Conservation (phyloP, 306 rosid genomes). For the Cicer bijugum region DNA sequence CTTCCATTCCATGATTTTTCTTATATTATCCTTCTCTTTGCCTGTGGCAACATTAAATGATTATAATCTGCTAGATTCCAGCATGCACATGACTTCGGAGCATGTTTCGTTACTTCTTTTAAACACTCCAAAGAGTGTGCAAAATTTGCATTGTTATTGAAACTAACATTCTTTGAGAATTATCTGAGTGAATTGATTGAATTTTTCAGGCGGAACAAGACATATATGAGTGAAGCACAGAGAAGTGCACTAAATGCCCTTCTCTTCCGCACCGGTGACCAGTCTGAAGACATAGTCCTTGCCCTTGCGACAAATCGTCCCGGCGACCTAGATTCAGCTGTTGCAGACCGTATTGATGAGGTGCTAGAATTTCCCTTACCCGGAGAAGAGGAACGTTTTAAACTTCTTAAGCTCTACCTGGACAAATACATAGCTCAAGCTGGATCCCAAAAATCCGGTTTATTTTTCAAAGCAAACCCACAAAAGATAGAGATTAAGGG, state of each 20-base stretch:
- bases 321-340: constrained; percentile 97
- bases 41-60: constrained; percentile 1
- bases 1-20: constrained; percentile 19
- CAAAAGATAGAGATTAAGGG: constrained; percentile 86
- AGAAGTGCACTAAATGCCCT: constrained; percentile 98
- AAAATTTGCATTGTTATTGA: neutral
- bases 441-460: constrained; percentile 67
- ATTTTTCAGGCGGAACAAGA: constrained; percentile 82
- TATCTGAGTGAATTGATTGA: constrained; percentile 34
- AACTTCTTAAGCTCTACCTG: constrained; percentile 83
- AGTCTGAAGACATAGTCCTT: constrained; percentile 95
- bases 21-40: constrained; percentile 19
- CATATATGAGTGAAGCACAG: constrained; percentile 99
- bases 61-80: neutral
- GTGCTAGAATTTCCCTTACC: constrained; percentile 98
- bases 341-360: constrained; percentile 93
- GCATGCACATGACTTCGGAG: neutral
- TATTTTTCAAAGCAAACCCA: constrained; percentile 63
- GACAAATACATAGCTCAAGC: constrained; percentile 86
- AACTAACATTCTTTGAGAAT: neutral
- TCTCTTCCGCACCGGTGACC: constrained; percentile 97
- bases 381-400: constrained; percentile 85
- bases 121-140: neutral
- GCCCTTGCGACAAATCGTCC: constrained; percentile 99
- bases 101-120: neutral